Evolutionary conservation across 2,329 filamentous ascomycete genomes (phyloP).

Genomic region (Pseudomassariella vexata): DNA sequence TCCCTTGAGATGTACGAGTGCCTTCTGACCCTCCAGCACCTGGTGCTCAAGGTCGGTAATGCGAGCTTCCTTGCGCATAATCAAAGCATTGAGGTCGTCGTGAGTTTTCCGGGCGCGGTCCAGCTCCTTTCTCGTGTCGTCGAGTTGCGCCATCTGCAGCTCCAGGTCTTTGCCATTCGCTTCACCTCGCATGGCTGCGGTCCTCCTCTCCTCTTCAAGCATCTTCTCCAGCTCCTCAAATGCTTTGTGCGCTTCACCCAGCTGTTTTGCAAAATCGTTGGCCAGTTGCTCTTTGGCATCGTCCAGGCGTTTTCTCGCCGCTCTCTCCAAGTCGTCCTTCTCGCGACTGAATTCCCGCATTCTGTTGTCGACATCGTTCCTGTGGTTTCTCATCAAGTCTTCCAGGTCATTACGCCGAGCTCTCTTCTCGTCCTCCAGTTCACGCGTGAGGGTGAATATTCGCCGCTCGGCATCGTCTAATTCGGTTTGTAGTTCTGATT

Average conservation of each 20-base stretch:
- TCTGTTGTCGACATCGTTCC: constrained; percentile 49
- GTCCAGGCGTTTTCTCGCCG: constrained; percentile 12
- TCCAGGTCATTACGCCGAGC: constrained; percentile 20
- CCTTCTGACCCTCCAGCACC: constrained; percentile 22
- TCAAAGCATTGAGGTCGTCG: constrained; percentile 7
- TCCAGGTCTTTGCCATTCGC: constrained; percentile 54
- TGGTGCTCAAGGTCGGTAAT: constrained; percentile 11
- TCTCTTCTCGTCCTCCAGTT: constrained; percentile 36
- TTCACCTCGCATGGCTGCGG: constrained; percentile 3
- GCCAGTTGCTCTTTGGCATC: constrained; percentile 6
- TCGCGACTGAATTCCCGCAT: constrained; percentile 37
- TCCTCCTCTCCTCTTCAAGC: constrained; percentile 8
- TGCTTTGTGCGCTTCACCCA: constrained; percentile 8
- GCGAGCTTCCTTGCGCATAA: constrained; percentile 8
- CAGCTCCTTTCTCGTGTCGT: constrained; percentile 53
- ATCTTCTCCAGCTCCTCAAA: constrained; percentile 8
- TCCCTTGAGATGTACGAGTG: constrained; percentile 9
- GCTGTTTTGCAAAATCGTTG: constrained; percentile 8
- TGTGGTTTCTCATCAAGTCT: constrained; percentile 25
- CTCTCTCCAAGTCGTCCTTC: constrained; percentile 49
- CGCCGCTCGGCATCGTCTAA: constrained; percentile 54
- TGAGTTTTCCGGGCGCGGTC: constrained; percentile 16
- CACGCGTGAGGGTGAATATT: constrained; percentile 38
- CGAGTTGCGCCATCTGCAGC: constrained; percentile 56
- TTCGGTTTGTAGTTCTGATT: constrained; percentile 55